These are phyloP conservation scores for Wickerhamomyces ciferrii DNA, from an alignment of 805 yeast species.

Conservation along the genomic window DNA sequence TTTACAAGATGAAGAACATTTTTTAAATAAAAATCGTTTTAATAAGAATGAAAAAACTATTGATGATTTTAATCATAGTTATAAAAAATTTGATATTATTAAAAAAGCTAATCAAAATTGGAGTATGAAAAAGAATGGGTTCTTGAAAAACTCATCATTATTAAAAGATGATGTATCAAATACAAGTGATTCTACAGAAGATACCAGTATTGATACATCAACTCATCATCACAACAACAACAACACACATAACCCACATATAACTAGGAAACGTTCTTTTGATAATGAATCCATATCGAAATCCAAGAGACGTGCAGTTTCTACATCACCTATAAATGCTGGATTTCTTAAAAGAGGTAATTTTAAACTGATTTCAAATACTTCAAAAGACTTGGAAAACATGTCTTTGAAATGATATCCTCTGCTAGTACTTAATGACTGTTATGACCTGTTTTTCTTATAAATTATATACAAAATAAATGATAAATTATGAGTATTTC, in stretches of 20 bases:
- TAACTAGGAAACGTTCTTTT: conserved; percentile 15
- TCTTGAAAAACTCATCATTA: background rate
- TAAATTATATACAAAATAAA: too few relatives aligned
- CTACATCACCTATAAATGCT: conserved; percentile 19
- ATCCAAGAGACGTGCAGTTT: conserved; percentile 22
- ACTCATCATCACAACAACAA: background rate
- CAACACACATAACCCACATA: background rate
- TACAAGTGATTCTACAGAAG: conserved; percentile 2
- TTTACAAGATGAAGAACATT: conserved; percentile 16
- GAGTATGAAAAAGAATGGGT: conserved; percentile 16
- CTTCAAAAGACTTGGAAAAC: conserved; percentile 20
- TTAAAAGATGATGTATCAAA: background rate
- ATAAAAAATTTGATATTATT: conserved; percentile 21
- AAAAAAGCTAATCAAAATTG: conserved; percentile 23
- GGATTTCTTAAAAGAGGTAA: conserved; percentile 14
- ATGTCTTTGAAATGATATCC: conserved; percentile 12
- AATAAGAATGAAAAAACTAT: conserved; percentile 1
- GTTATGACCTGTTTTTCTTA: too few relatives aligned
- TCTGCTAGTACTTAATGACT: too few relatives aligned
- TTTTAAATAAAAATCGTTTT: conserved; percentile 3
- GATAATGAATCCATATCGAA: conserved; percentile 8
- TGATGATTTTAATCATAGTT: conserved; percentile 3
- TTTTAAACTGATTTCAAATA: conserved; percentile 14
- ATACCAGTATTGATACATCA: background rate
- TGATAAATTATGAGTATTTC: too few relatives aligned